Conservation (phyloP, 208 protist genomes). For the Crithidia expoeki region DNA sequence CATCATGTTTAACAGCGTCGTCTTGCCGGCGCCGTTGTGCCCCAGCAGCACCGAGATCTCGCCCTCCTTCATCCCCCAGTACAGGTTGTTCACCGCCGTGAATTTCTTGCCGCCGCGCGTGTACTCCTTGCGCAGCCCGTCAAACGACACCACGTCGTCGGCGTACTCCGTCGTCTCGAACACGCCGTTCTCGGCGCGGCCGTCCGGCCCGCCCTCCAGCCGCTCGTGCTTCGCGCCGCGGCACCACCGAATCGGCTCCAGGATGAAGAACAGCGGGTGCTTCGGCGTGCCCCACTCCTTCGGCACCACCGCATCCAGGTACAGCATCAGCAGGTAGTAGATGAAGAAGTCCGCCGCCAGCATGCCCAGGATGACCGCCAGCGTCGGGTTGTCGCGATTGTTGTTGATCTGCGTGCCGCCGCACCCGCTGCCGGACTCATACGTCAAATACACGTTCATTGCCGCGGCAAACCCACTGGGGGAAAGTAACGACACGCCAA, state of each 20-base stretch:
- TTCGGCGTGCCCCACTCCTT: slow-evolving; percentile 54
- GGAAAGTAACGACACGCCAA: slow-evolving; percentile 50
- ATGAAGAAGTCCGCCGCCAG: slow-evolving; percentile 55
- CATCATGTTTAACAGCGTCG: slow-evolving; percentile 83
- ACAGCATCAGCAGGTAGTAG: slow-evolving; percentile 70
- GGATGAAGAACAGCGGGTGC: slow-evolving; percentile 67
- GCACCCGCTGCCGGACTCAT: slow-evolving; percentile 45
- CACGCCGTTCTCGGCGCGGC: slow-evolving; percentile 33
- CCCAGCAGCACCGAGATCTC: slow-evolving; percentile 83
- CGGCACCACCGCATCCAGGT: slow-evolving; percentile 78
- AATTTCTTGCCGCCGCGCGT: slow-evolving; percentile 46
- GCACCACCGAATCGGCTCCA: slow-evolving; percentile 43
- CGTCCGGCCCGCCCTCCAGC: slow-evolving; percentile 27
- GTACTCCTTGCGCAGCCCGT: slow-evolving; percentile 45
- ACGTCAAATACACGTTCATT: slow-evolving; percentile 51
- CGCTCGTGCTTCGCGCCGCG: slow-evolving; percentile 12
- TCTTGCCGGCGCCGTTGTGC: slow-evolving; percentile 89
- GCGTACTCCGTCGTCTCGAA: slow-evolving; percentile 28
- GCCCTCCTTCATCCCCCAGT: slow-evolving; percentile 54
- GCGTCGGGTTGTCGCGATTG: slow-evolving; percentile 41
- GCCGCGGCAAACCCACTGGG: slow-evolving; percentile 59
- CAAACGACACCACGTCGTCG: slow-evolving; percentile 31
- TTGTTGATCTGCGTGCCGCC: slow-evolving; percentile 32
- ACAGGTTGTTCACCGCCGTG: slow-evolving; percentile 73
- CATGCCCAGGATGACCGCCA: slow-evolving; percentile 44